Evolutionary conservation across 176 grass and related monocot genomes (phyloP), one percentile per base, ranked within the genome.

Genomic region (Ampelocalamus luodianensis): DNA sequence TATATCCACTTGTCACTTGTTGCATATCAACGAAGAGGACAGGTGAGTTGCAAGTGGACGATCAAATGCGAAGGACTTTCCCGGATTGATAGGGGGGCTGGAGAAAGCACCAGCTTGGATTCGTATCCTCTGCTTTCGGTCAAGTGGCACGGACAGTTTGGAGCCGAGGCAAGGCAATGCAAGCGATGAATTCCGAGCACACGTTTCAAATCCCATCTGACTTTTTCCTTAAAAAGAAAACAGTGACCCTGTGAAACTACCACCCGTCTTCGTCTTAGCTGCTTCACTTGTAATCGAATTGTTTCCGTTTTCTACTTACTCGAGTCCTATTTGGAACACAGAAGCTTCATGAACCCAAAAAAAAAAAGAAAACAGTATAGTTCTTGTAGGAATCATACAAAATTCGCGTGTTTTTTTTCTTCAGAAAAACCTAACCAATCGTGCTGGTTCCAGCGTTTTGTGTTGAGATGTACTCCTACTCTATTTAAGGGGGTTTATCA

Each of bases 61-160:
- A 65, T 40, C 10, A 40, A 54, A 8, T 65, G 43, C 5, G 10
- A 53, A 39, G 11, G 18, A 0, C 68, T 46, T 61, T 61, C 36
- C 53, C 56, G 4, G 36, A 50, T 8, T 64, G 43, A 64, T 36
- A 46, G 32, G 32, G 79, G 32, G 32, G 79, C 49, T 43, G 40
- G n/a, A 54, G 48, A 29, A 3, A 23, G 6, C 49, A 15, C 16
- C 53, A 60, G 16, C 15, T 43, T 77, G 43, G 61, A 42, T 77
- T 85, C 45, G 83, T 64, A 68, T 12, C 48, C 37, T 58, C 72
- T 34, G 3, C n/a, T 68, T 85, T n/a, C 14, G n/a, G 49, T 61
- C 50, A 24, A 36, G 74, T 78, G 38, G 18, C 38, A 4, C 63
- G 11, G 5, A 23, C 56, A 23, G 56, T 59, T 24, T 12, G 58